Evolutionary conservation across 805 yeast species (phyloP), one percentile per base, ranked within the genome.

Genomic region (Yamadazyma insecticola): DNA sequence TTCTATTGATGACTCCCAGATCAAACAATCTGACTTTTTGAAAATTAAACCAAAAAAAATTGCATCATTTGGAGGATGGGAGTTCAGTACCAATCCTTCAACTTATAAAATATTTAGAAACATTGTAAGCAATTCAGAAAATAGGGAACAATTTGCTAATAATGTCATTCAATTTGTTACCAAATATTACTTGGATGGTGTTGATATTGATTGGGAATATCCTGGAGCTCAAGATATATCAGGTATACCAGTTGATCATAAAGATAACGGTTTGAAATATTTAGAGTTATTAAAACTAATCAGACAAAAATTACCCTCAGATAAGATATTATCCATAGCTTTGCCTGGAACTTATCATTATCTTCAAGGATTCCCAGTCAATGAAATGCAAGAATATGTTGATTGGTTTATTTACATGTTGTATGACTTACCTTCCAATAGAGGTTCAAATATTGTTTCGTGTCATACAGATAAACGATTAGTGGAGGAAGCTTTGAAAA

Each of bases 121-220:
- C n/a, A 39, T 33, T 13, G 46, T 39, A n/a, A 13, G 28, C 5
- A 22, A 35, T 14, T 16, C 30, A 7, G 26, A 23, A 5, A 30
- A 32, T 10, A 39, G 43, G 24, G 26, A 34, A 6, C 27, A 33
- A 11, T 41, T 44, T 22, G 47, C 46, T n/a, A 31, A 17, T 21
- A 36, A 32, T 27, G 22, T 44, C 13, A 39, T 32, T 10, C 14
- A 17, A 2, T 43, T 44, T 28, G 12, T 41, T 16, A 23, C 24
- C 4, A 27, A 29, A 17, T 22, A 43, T 22, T 24, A 23, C 8
- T 35, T 44, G 26, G 47, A 40, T 34, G 49, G 49, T n/a, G 23
- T 43, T 24, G 44, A 44, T 35, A 32, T 44, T 3, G 47, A 44
- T 28, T 44, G 49, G 49, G 49, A 44, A 33, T 44, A 40, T 16